Evolutionary conservation across 768 basidiomycete species (phyloP), one percentile per base, ranked within the genome.

Genomic region (Russula olivacea): DNA sequence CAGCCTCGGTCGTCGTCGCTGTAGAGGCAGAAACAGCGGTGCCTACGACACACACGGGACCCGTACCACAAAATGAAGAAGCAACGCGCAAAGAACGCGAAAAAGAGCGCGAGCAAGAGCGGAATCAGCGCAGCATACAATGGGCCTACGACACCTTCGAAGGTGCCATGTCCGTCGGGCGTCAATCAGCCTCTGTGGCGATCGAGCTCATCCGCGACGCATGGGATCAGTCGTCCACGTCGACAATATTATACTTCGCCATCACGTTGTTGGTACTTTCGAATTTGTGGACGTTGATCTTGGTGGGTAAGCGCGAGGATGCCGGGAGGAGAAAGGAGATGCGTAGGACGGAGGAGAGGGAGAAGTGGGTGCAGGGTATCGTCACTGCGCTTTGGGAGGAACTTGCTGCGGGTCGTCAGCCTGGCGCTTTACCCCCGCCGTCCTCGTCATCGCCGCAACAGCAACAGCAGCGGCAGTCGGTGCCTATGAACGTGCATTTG

Each of bases 131-230:
- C 19, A 85, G 85, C 0, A 75, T 92, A 66, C 91, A 93, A 69
- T 93, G 91, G 91, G 91, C 91, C 3, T 89, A 84, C 76, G 91
- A 93, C 67, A 93, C 91, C 52, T 81, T 90, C 72, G 86, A 86
- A 34, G 91, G 89, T 11, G 86, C 91, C 2, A 80, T 76, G 64
- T 79, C 81, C 66, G 91, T 93, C 64, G 90, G 83, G 34, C 77
- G 75, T 69, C 83, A 84, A 70, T 90, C 88, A 64, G 82, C 88
- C 48, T 78, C 74, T 51, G 89, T 84, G 21, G 87, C 88, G 28
- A 71, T 92, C 63, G 91, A 92, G 76, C 84, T 93, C 48, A 77
- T 93, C 61, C 77, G 74, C 58, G 91, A 93, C 69, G 85, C 84
- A 0, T 89, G 88, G 89, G 89, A 91, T 58, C 83, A 89, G 69